Base-by-base conservation (phyloP, 768 basidiomycete genomes). In the Gyrodon lividus region DNA sequence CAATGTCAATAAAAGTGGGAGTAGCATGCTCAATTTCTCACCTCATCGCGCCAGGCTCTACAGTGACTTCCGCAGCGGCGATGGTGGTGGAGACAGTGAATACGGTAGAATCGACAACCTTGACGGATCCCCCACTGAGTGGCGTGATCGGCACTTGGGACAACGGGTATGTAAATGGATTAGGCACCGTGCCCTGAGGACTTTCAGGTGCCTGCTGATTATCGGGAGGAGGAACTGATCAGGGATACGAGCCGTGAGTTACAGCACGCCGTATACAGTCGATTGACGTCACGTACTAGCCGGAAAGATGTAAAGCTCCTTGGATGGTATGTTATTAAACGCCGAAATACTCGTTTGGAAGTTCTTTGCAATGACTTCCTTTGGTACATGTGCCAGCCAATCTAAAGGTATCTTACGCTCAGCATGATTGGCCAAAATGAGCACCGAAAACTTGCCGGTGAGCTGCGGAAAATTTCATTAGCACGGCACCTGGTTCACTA, bases 341-440 rank as follows among this genome's bases (percentile, higher is more conserved):
- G 74, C 69, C 43, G 77, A 67, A 16, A 72, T 69, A 45, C 60
- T 51, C 16, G 73, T 63, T 28, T 77, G 73, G 57, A 85, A 85
- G 58, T 84, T 86, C 66, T 83, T 83, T 14, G 82, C 80, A 4
- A 84, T 63, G 9, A 81, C 77, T 30, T 73, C 71, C 56, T 73
- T 69, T 4, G 80, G 80, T 2, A 79, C 71, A 54, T 85, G 84
- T 14, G 82, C 74, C 23, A 85, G 70, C 82, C 84, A 86, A 56
- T 86, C 83, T 57, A 19, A 16, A 3, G 1, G 22, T 19, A 26
- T n/a, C 20, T 3, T 56, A 9, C 44, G 35, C 19, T 26, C 17
- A 35, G n/a, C 13, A 30, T 20, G 46, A 48, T 30, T 30, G 14
- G n/a, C n/a, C 5, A 9, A 1, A 16, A 12, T 28, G 17, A 6